Conservation (phyloP, 345 rosid species). For the Combretum micranthum region DNA sequence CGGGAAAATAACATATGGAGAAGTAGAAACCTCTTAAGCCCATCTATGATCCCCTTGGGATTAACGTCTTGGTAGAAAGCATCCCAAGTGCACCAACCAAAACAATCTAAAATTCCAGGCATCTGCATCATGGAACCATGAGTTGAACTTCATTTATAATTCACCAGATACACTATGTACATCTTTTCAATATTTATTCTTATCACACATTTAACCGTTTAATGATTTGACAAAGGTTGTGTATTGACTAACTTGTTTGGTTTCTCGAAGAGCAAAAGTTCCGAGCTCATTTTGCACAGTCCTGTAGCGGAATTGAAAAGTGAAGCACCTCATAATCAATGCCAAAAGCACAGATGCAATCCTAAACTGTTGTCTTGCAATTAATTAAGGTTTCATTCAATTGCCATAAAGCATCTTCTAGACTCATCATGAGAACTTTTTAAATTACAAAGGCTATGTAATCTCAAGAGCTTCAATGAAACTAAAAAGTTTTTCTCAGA, state of each 20-base stretch:
- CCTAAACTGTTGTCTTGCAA: too few relatives aligned
- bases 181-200: neutral
- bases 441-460: neutral
- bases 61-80: conserved; percentile 47
- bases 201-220: too few relatives aligned
- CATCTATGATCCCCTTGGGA: conserved; percentile 49
- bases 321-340: neutral
- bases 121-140: conserved; percentile 25
- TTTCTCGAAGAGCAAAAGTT: conserved; percentile 39
- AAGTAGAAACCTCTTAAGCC: conserved; percentile 34
- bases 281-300: conserved; percentile 33
- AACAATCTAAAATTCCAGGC: conserved; percentile 52
- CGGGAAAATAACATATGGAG: neutral
- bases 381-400: too few relatives aligned
- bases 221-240: too few relatives aligned
- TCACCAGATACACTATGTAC: neutral
- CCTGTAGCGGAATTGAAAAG: conserved; percentile 22
- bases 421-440: neutral
- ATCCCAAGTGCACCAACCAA: conserved; percentile 69
- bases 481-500: conserved; percentile 17
- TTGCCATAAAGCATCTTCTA: too few relatives aligned
- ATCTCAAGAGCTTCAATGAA: conserved; percentile 1
- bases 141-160: neutral
- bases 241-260: conserved; percentile 33
- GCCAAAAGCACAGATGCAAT: neutral